Base-by-base conservation (phyloP, 208 protist species). In the Wallacemonas collosoma region DNA sequence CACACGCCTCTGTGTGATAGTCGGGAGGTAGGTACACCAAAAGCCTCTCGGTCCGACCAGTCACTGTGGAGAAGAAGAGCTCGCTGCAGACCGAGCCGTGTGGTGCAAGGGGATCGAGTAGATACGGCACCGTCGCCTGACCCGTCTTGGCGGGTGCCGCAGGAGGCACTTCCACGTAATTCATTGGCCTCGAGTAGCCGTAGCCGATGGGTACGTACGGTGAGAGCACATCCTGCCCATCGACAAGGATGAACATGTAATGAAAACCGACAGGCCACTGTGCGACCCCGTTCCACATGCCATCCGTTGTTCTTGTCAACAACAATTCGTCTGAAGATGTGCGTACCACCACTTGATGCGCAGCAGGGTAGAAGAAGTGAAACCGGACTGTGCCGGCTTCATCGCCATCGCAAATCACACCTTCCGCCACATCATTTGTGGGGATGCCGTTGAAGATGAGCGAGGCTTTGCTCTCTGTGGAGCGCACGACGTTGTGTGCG, bases 101-200 rank as follows among this genome's bases (percentile, higher is more conserved):
- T 39, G 71, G 62, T 3, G 41, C 56, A 45, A 15, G 50, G 65
- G 56, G 56, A 38, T 62, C 56, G 26, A 44, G 39, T 11, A 62
- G 56, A 41, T 62, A 62, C 8, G 66, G 39, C 54, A 40, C 57
- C 44, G 57, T 36, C 57, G 41, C 38, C 43, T n/a, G 9, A 1
- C 2, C 26, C 17, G 45, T 12, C 45, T 6, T 50, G 8, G 45
- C 0, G 11, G 54, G 54, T 43, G 38, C 51, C 15, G 45, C 12
- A 40, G 73, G 69, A 2, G 78, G 73, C 3, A 76, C 73, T 51
- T 82, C 68, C 36, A 76, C 73, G 69, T 76, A 76, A 63, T 82
- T 75, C 17, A 64, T 68, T 11, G 53, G 71, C 15, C 71, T 17
- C 3, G 51, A 54, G 69, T 73, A 55, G n/a, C 60, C 66, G 54